Percentiles rank a stretch among this genome's conserved stretches.
These are phyloP conservation scores for Chionographis japonica DNA, from an alignment of 106 monocot species.

Conservation along the genomic window DNA sequence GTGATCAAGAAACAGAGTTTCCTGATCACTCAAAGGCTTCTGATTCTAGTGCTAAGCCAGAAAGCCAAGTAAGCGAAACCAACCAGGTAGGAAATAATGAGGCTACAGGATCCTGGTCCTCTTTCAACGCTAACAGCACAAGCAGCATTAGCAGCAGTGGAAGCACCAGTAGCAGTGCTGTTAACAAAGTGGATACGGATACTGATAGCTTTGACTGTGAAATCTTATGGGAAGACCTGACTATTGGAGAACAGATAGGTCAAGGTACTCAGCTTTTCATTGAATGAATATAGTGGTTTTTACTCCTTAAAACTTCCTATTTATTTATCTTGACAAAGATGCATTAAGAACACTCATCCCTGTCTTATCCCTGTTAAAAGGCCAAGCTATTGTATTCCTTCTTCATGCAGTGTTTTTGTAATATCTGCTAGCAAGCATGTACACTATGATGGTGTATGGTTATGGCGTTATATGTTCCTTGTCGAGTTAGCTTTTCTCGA, in stretches of 20 bases:
- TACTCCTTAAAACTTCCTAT: neutral
- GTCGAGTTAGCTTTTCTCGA: too few species aligned
- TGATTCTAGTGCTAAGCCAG: constrained; percentile 31
- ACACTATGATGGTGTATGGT: too few species aligned
- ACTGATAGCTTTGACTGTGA: constrained; percentile 89
- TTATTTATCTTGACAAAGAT: neutral
- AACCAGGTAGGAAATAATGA: constrained; percentile 46
- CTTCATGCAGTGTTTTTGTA: too few species aligned
- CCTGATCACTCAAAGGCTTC: constrained; percentile 28
- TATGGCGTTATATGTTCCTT: too few species aligned
- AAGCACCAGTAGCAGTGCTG: constrained; percentile 63
- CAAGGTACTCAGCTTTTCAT: constrained; percentile 66
- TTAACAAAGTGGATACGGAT: constrained; percentile 74
- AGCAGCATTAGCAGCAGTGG: constrained; percentile 89
- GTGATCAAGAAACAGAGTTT: constrained; percentile 48
- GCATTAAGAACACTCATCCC: neutral
- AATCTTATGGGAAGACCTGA: constrained; percentile 95
- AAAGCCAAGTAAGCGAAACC: constrained; percentile 38
- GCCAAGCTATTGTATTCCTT: too few species aligned
- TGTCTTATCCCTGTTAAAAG: too few species aligned
- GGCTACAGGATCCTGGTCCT: constrained; percentile 74
- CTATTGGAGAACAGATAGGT: constrained; percentile 93
- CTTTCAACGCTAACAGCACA: constrained; percentile 66
- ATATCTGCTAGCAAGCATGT: too few species aligned
- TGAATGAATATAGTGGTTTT: constrained; percentile 3